Evolutionary conservation across 805 yeast genomes (phyloP), one percentile per base, ranked within the genome.

Genomic region (Grigorovia humatica): DNA sequence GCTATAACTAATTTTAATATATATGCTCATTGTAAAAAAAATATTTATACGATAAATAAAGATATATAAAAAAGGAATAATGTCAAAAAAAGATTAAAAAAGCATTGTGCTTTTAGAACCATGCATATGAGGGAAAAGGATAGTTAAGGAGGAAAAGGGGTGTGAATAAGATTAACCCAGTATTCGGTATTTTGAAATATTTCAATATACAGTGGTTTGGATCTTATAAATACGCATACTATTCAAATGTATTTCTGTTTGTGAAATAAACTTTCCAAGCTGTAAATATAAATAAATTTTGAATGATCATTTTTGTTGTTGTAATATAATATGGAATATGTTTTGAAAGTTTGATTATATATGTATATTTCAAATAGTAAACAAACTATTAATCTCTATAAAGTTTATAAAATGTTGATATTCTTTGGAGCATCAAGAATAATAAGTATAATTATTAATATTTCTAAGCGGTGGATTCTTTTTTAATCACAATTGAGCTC

Each of bases 401-500:
- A 32, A 32, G 15, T 32, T 8, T 32, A 32, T 32, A 32, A 32
- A 32, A 32, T 32, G 38, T 32, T 5, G 8, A 32, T 32, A 32
- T 32, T 4, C 11, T 8, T 32, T 32, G 38, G 15, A 8, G 38
- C 27, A 23, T 4, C 6, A 23, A 23, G 20, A 49, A 13, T 23
- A 44, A 7, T 43, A n/a, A 7, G 35, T 9, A 30, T 45, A n/a
- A 29, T 11, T 17, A n/a, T 29, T 29, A n/a, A 15, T 27, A 44
- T n/a, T 15, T 38, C 8, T 38, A 38, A 18, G 32, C 35, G 52
- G 32, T 40, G 41, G 46, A 29, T n/a, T 74, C 54, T 82, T 76
- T n/a, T 38, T 38, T 38, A 38, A 38, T 15, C 8, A 38, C n/a
- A 12, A 38, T 15, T 15, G n/a, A 12, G 8, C 15, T 8, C n/a